Evolutionary conservation across 495 filamentous ascomycete species (phyloP).

Genomic region (Daldinia caldariorum): DNA sequence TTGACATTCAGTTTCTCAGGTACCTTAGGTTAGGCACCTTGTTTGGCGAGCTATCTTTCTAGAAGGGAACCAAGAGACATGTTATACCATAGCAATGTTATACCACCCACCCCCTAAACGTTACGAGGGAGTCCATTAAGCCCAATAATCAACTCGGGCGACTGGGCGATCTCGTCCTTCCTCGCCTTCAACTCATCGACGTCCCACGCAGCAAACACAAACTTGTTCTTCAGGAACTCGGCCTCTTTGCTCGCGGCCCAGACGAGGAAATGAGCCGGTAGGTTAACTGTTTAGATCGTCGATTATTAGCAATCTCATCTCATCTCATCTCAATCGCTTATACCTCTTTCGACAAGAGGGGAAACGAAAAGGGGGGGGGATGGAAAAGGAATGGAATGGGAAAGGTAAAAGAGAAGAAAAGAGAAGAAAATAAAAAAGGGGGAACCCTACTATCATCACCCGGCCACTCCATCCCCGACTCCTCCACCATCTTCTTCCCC

Average conservation of each 20-base stretch:
- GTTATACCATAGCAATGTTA: background rate
- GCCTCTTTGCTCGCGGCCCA: constrained; percentile 55
- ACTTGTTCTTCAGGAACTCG: constrained; percentile 55
- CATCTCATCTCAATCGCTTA: background rate
- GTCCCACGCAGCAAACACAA: constrained; percentile 59
- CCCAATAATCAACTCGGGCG: constrained; percentile 32
- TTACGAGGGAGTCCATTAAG: constrained; percentile 24
- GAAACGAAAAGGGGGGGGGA: background rate
- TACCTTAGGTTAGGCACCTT: too few relatives aligned
- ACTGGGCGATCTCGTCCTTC: constrained; percentile 36
- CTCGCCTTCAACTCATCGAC: constrained; percentile 55
- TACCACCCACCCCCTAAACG: background rate
- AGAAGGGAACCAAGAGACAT: background rate
- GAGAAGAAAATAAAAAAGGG: background rate
- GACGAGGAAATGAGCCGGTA: constrained; percentile 26
- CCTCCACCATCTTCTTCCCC: constrained; percentile 34
- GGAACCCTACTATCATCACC: constrained; percentile 38
- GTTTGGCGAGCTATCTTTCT: background rate
- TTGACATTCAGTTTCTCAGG: background rate
- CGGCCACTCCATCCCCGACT: constrained; percentile 34
- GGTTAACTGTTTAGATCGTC: background rate
- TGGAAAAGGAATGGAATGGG: background rate
- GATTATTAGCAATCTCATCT: background rate
- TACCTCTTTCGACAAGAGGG: background rate
- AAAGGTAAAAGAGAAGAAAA: too few relatives aligned